A percentile compares a stretch with the other conserved stretches of the same genome.
These are phyloP conservation scores for Mortierella sp. DNA, from an alignment of 371 early-diverging fungal genomes.

Conservation along the genomic window DNA sequence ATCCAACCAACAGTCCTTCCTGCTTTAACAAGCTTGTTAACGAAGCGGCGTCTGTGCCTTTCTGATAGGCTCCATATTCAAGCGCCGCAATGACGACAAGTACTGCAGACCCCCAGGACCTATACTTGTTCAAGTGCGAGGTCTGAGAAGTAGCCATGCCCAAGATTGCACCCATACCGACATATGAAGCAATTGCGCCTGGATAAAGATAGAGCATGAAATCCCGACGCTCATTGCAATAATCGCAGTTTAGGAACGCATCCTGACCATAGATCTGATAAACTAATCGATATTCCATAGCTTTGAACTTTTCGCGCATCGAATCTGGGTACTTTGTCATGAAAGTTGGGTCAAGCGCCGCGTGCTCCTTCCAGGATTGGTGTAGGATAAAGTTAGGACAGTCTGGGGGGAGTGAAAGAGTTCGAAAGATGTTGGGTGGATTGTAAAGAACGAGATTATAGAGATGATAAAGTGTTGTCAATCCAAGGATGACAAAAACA, in stretches of 20 bases:
- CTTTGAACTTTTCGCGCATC: slow-evolving; percentile 43
- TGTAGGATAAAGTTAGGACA: slow-evolving; percentile 46
- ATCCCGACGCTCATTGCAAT: slow-evolving; percentile 35
- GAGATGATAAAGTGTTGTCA: slow-evolving; percentile 25
- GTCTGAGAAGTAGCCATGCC: slow-evolving; percentile 46
- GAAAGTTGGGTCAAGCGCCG: slow-evolving; percentile 17
- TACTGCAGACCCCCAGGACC: slow-evolving; percentile 40
- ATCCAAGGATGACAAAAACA: slow-evolving; percentile 10
- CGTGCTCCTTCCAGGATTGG: slow-evolving; percentile 41
- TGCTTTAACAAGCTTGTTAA: slow-evolving; percentile 12
- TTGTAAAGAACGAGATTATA: slow-evolving; percentile 14
- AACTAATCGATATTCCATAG: slow-evolving; percentile 33
- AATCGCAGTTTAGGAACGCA: slow-evolving; percentile 39
- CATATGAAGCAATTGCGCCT: slow-evolving; percentile 29
- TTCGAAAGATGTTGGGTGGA: slow-evolving; percentile 42
- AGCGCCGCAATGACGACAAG: slow-evolving; percentile 17
- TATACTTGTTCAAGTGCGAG: slow-evolving; percentile 34
- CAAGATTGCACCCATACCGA: slow-evolving; percentile 34
- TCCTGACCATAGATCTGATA: slow-evolving; percentile 44
- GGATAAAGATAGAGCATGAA: slow-evolving; percentile 35
- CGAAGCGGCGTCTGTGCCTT: slow-evolving; percentile 10
- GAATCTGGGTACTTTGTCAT: slow-evolving; percentile 33
- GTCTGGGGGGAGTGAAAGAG: slow-evolving; percentile 36
- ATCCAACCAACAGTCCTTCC: slow-evolving; percentile 13
- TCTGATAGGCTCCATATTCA: slow-evolving; percentile 26